A percentile compares a stretch with the other conserved stretches of the same genome.
phyloP scores from a whole-genome alignment of 257 asterid genomes.

The Rauvolfia tetraphylla region DNA sequence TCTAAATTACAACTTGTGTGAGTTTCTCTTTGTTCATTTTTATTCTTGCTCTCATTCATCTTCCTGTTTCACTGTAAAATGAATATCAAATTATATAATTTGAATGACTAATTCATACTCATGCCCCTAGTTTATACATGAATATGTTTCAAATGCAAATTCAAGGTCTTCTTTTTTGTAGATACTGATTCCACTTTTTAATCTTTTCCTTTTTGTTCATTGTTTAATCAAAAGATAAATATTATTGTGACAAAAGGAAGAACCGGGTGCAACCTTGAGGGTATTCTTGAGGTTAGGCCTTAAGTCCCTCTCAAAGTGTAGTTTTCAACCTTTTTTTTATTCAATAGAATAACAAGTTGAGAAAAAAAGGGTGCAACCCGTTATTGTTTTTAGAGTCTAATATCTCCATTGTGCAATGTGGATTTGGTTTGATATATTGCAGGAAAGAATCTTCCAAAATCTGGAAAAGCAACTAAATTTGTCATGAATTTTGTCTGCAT shows the following conservation, averaged over 20 bases:
- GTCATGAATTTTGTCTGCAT: not conserved
- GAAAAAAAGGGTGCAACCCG: too few relatives aligned
- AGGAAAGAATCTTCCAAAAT: not conserved
- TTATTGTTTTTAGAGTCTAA: not conserved
- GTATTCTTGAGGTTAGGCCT: too few relatives aligned
- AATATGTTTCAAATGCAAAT: not conserved
- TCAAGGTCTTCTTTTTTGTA: not conserved
- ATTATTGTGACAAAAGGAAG: not conserved
- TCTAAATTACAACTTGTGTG: slow-evolving; percentile 82
- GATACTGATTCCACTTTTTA: not conserved
- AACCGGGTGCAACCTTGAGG: not conserved
- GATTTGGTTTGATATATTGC: not conserved
- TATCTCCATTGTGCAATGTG: not conserved
- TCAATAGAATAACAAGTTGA: too few relatives aligned
- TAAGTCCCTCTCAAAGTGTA: too few relatives aligned
- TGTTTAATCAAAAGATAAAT: not conserved
- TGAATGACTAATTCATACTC: not conserved
- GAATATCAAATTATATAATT: not conserved
- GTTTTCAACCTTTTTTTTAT: too few relatives aligned
- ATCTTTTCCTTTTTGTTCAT: not conserved
- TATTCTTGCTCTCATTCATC: not conserved
- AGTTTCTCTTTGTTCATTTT: slow-evolving; percentile 28
- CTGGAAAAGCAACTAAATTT: not conserved
- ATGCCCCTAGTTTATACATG: not conserved
- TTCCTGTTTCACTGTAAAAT: not conserved